Evolutionary conservation across 2,329 filamentous ascomycete genomes (phyloP).

Genomic region (Catunica adiposa): DNA sequence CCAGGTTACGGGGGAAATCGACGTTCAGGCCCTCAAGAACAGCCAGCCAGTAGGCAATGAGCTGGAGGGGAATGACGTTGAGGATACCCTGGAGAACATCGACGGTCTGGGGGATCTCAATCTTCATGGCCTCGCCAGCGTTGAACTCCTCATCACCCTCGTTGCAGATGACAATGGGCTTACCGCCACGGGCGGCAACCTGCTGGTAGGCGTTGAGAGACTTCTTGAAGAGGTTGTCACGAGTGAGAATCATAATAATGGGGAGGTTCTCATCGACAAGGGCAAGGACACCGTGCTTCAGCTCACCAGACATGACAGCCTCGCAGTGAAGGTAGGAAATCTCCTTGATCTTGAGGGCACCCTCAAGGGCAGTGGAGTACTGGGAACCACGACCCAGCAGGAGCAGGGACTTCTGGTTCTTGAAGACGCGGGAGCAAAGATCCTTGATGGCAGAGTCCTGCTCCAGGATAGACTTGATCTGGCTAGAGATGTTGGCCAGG

Average conservation of each 20-base stretch:
- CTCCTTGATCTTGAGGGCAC: constrained; percentile 98
- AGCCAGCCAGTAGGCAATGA: constrained; percentile 98
- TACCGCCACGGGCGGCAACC: constrained; percentile 88
- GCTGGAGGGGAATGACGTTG: constrained; percentile 92
- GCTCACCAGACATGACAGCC: constrained; percentile 98
- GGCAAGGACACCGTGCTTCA: constrained; percentile 96
- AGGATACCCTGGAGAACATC: constrained; percentile 91
- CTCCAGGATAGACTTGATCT: constrained; percentile 83
- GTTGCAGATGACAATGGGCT: constrained; percentile 98
- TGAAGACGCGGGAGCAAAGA: constrained; percentile 80
- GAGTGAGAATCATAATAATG: constrained; percentile 98
- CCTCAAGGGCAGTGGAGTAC: constrained; percentile 92
- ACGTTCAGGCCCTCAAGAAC: constrained; percentile 93
- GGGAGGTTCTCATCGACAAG: constrained; percentile 96
- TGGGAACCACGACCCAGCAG: constrained; percentile 89
- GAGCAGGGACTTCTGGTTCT: constrained; percentile 91
- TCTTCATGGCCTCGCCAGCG: constrained; percentile 77
- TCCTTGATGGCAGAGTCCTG: constrained; percentile 90
- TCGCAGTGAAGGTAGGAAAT: constrained; percentile 99
- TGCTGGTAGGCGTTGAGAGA: constrained; percentile 99
- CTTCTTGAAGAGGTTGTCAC: constrained; percentile 92
- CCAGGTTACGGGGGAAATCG: constrained; percentile 95
- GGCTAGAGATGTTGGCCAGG: constrained; percentile 67
- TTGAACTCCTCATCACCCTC: constrained; percentile 76
- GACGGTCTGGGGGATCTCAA: constrained; percentile 90